phyloP scores from a whole-genome alignment of 805 yeast species.

The Yarrowia sp. region DNA sequence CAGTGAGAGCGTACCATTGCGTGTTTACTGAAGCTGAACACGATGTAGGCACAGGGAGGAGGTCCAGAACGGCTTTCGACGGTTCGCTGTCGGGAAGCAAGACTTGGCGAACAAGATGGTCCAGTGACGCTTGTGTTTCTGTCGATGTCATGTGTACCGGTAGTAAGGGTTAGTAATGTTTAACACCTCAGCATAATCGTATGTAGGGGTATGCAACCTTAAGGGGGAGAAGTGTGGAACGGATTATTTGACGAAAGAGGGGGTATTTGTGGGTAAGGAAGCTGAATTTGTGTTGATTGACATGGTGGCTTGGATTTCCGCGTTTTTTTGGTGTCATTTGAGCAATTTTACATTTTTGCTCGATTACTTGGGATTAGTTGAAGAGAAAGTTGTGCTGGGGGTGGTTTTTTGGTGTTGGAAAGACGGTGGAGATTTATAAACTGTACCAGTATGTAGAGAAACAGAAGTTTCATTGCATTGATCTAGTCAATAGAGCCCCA shows the following conservation, averaged over 20 bases:
- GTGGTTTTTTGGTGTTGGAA: neutral
- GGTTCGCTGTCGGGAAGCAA: slow-evolving; percentile 21
- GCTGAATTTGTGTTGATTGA: no score
- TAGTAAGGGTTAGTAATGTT: no score
- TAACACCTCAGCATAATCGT: slow-evolving; percentile 1
- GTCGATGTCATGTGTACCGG: slow-evolving; percentile 22
- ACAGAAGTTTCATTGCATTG: no score
- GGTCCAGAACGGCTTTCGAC: slow-evolving; percentile 11
- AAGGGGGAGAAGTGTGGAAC: no score
- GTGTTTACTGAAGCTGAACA: slow-evolving; percentile 52
- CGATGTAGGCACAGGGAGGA: slow-evolving; percentile 3
- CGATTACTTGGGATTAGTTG: neutral
- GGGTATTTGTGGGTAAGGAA: no score
- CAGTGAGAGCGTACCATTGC: slow-evolving; percentile 57
- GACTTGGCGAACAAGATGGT: slow-evolving; percentile 34
- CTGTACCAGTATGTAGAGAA: no score
- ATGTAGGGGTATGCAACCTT: slow-evolving; percentile 2
- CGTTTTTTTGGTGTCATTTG: no score
- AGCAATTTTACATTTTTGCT: no score
- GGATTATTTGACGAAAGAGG: no score
- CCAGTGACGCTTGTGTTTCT: slow-evolving; percentile 13
- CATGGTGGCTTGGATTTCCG: no score
- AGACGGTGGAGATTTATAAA: neutral
- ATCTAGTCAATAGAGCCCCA: no score
- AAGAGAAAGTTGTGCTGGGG: neutral